phyloP scores from a whole-genome alignment of 129 eudicot species.

The Flaveria trinervia region DNA sequence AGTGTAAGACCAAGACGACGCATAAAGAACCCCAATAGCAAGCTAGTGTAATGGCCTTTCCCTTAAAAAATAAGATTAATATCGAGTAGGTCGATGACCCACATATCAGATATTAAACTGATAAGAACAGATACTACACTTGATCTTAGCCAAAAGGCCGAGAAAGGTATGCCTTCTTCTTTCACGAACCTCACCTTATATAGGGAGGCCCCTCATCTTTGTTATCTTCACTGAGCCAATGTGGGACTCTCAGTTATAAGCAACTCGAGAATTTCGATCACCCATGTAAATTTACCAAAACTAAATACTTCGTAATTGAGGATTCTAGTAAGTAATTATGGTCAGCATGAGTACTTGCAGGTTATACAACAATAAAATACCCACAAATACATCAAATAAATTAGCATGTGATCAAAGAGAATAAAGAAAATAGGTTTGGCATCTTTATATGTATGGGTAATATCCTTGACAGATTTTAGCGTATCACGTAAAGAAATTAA shows the following conservation, averaged over 20 bases:
- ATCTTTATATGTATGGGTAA: constrained; percentile 84
- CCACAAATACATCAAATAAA: not conserved
- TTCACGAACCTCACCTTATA: not conserved
- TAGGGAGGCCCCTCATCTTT: not conserved
- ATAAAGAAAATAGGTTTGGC: constrained; percentile 24
- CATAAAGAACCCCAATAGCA: constrained; percentile 36
- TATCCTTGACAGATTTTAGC: constrained; percentile 80
- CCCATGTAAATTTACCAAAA: not conserved
- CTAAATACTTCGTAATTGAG: not conserved
- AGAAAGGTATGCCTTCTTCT: constrained; percentile 59
- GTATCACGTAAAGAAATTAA: constrained; percentile 68
- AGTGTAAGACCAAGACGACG: constrained; percentile 33
- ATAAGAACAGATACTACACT: constrained; percentile 93
- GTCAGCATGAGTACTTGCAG: not conserved
- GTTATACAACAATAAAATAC: not conserved
- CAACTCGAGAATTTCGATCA: not conserved
- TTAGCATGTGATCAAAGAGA: constrained; percentile 11
- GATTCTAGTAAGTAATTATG: not conserved
- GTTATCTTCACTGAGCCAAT: not conserved
- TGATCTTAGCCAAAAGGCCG: constrained; percentile 97
- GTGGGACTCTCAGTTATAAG: constrained; percentile 6
- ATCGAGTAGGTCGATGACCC: constrained; percentile 37
- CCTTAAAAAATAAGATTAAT: constrained; percentile 43
- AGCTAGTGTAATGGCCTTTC: constrained; percentile 31
- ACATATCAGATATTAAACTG: constrained; percentile 55